Evolutionary conservation across 805 yeast species (phyloP).

Genomic region (Yarrowia osloensis): DNA sequence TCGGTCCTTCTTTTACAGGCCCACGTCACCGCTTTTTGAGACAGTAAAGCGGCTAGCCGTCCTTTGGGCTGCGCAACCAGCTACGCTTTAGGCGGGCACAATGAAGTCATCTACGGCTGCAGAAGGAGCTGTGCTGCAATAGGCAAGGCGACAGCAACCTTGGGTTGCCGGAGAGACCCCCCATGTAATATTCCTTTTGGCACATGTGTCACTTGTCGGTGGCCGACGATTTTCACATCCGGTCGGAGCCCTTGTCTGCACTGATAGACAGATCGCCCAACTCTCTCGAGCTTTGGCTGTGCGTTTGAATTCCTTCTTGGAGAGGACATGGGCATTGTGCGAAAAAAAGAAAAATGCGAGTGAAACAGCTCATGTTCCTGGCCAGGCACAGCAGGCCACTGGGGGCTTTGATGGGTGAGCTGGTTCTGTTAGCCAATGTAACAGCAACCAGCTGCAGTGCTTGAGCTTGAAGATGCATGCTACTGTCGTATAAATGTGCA

Average conservation of each 20-base stretch:
- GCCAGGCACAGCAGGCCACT: no score
- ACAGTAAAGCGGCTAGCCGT: background rate
- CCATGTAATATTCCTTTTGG: background rate
- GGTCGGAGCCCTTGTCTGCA: background rate
- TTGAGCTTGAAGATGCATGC: no score
- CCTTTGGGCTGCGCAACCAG: background rate
- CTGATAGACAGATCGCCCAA: conserved; percentile 1
- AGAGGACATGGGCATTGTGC: conserved; percentile 2
- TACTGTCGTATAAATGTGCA: no score
- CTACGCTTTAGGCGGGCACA: background rate
- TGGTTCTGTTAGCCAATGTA: no score
- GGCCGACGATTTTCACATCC: conserved; percentile 5
- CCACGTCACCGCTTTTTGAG: background rate
- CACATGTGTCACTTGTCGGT: background rate
- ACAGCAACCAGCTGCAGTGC: no score
- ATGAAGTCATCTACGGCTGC: background rate
- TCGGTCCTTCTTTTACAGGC: background rate
- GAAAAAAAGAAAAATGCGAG: background rate
- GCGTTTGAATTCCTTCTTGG: background rate
- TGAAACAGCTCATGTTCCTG: background rate
- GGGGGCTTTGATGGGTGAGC: no score
- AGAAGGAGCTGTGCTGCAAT: background rate
- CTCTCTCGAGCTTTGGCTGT: background rate
- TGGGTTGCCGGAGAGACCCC: background rate
- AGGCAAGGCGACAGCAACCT: background rate